Evolutionary conservation across 2,329 filamentous ascomycete genomes (phyloP).

Genomic region (Cyphellophora europaea): DNA sequence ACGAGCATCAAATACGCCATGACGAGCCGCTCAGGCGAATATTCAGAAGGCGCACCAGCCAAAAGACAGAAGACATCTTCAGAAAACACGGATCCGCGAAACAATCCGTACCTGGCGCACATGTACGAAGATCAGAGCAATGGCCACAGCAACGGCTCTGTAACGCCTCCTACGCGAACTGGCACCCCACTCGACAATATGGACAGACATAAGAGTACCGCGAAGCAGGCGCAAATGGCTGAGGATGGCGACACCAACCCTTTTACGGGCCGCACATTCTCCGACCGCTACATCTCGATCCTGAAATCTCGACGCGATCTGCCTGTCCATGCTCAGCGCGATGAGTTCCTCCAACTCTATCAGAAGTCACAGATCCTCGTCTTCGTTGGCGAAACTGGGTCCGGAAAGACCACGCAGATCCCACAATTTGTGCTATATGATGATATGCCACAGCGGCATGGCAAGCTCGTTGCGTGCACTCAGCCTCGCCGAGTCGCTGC

Average conservation of each 20-base stretch:
- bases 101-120: slow-evolving; percentile 89
- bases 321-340: slow-evolving; percentile 83
- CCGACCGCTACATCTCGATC: slow-evolving; percentile 81
- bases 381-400: slow-evolving; percentile 98
- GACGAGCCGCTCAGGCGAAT: background rate
- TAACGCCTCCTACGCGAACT: slow-evolving; percentile 25
- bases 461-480: slow-evolving; percentile 92
- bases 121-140: slow-evolving; percentile 52
- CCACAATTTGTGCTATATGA: slow-evolving; percentile 97
- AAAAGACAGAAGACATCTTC: slow-evolving; percentile 46
- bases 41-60: slow-evolving; percentile 31
- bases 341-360: slow-evolving; percentile 89
- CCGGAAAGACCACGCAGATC: slow-evolving; percentile 98
- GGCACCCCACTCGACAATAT: slow-evolving; percentile 54
- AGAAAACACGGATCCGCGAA: slow-evolving; percentile 40
- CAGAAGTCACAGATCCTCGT: slow-evolving; percentile 93
- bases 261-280: slow-evolving; percentile 70
- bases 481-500: slow-evolving; percentile 95
- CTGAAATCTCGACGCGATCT: slow-evolving; percentile 73
- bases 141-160: slow-evolving; percentile 24
- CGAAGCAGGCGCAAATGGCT: slow-evolving; percentile 59
- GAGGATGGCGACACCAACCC: slow-evolving; percentile 79
- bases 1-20: background rate
- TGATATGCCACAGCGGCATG: slow-evolving; percentile 75
- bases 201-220: slow-evolving; percentile 71